Conservation (phyloP, 2,329 filamentous ascomycete species). For the Alternaria gaisen region DNA sequence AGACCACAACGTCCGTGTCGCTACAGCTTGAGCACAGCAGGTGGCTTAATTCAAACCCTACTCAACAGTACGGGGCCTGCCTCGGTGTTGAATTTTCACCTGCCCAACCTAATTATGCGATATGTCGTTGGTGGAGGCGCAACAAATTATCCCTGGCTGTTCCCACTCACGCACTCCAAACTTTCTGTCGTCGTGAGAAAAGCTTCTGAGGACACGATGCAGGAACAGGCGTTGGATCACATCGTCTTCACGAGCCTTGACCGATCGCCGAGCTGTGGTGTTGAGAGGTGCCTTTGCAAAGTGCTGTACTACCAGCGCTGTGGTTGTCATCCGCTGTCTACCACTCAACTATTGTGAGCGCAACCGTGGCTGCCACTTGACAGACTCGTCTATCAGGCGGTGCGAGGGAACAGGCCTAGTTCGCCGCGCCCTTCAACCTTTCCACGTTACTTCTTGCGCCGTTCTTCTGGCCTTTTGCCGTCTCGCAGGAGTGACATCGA, state of each 20-base stretch:
- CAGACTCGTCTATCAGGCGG: constrained; percentile 32
- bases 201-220: constrained; percentile 34
- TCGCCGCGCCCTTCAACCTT: constrained; percentile 25
- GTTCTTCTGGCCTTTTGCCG: constrained; percentile 31
- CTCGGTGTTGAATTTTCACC: constrained; percentile 29
- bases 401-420: constrained; percentile 25
- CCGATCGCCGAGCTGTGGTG: constrained; percentile 16
- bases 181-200: constrained; percentile 14
- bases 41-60: constrained; percentile 13
- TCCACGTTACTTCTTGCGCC: constrained; percentile 24
- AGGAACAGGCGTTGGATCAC: constrained; percentile 33
- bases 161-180: constrained; percentile 18
- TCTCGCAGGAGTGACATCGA: constrained; percentile 32
- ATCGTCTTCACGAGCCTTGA: constrained; percentile 9
- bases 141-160: constrained; percentile 20
- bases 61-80: constrained; percentile 16
- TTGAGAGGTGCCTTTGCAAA: constrained; percentile 11
- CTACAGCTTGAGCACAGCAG: constrained; percentile 18
- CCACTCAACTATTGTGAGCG: constrained; percentile 29
- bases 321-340: constrained; percentile 26
- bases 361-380: constrained; percentile 35
- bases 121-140: constrained; percentile 32
- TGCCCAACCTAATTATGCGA: constrained; percentile 24
- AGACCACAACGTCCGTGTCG: constrained; percentile 21
- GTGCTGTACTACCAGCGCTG: constrained; percentile 28